These are phyloP conservation scores for Bruguiera parviflora DNA, from an alignment of 345 rosid genomes.

Conservation along the genomic window DNA sequence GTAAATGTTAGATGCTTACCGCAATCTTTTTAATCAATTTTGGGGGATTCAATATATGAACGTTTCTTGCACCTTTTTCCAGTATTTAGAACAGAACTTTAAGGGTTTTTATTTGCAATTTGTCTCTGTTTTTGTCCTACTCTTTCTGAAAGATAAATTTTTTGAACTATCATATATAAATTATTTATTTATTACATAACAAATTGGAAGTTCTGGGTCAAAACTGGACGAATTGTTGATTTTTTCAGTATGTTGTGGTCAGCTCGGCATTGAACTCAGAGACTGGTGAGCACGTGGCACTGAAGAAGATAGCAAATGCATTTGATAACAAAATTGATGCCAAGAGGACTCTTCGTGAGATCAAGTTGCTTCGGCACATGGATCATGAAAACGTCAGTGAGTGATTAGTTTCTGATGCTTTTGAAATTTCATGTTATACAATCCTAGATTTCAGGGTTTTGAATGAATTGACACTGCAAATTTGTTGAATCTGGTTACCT, in stretches of 20 bases:
- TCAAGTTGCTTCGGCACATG: slow-evolving; percentile 94
- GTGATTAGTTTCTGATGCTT: slow-evolving; percentile 19
- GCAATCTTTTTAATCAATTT: no score
- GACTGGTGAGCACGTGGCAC: slow-evolving; percentile 71
- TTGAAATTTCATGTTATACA: neutral
- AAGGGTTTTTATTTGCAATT: no score
- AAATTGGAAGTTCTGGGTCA: no score
- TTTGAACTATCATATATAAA: no score
- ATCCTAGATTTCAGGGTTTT: neutral
- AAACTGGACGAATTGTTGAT: no score
- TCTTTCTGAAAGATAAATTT: no score
- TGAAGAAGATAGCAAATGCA: slow-evolving; percentile 84
- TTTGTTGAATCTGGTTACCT: neutral
- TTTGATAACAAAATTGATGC: slow-evolving; percentile 77
- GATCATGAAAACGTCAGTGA: slow-evolving; percentile 93
- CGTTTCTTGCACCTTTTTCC: no score
- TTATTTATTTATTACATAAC: no score
- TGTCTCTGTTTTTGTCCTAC: no score
- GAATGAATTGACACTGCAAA: neutral
- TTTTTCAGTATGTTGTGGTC: slow-evolving; percentile 1
- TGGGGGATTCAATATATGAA: no score
- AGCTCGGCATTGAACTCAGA: slow-evolving; percentile 76
- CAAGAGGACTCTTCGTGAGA: slow-evolving; percentile 94
- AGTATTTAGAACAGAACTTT: no score
- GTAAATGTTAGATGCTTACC: no score